Base-by-base conservation (phyloP, 1,284 basidiomycete genomes). In the Wolfiporia cocos region DNA sequence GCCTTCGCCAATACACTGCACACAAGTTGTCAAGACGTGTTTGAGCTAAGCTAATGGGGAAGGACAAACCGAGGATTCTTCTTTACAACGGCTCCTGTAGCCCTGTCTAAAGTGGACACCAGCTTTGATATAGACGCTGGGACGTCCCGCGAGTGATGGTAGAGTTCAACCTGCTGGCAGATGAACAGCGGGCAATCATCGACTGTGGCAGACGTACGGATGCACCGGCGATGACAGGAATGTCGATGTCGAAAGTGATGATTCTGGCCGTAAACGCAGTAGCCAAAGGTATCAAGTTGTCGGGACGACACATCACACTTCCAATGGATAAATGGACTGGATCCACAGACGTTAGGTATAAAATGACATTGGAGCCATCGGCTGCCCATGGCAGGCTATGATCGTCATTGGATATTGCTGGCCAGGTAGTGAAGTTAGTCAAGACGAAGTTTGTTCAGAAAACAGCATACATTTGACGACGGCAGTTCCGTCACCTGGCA, bases 401-500 rank as follows among this genome's bases (percentile, higher is more conserved):
- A 20, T 86, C 83, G 50, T 98, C 93, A 6, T 83, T 70, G 56
- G 95, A 87, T 52, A 99, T 94, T 0, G 81, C 94, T 94, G n/a
- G n/a, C n/a, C n/a, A n/a, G n/a, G n/a, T 50, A 12, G 31, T 42
- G 20, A 44, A 41, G 20, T 5, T 23, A n/a, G 37, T 41, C 45
- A 32, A 21, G 20, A 36, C 21, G 35, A 17, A 22, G 21, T 39
- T n/a, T 39, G 10, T 10, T 22, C 9, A 17, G 17, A 21, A 5
- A 19, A 17, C 29, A 52, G 11, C 69, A 51, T 55, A 93, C 93
- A 78, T 69, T 83, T 82, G 0, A 99, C 86, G 14, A 86, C 64
- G 0, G 84, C 91, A 1, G 76, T 84, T 58, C 95, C 94, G 57
- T 98, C 94, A 4, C 95, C 96, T 0, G 96, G 96, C 0, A 96